phyloP scores from a whole-genome alignment of 1,139 yeast species.

The Pichia sp. region DNA sequence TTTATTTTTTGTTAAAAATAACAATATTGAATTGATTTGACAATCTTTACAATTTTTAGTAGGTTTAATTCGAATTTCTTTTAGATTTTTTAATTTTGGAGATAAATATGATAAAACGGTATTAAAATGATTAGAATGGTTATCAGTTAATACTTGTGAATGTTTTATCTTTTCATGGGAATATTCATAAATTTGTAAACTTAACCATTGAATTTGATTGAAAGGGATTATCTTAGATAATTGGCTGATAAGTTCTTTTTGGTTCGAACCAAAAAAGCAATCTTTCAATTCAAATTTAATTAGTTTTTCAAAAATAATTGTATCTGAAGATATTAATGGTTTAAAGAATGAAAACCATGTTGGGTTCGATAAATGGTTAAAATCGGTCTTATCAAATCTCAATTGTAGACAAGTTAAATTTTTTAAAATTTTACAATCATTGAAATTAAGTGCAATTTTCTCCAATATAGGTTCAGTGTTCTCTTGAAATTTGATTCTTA shows the following conservation, averaged over 20 bases:
- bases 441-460: slow-evolving; percentile 11
- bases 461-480: slow-evolving; percentile 18
- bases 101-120: slow-evolving; percentile 13
- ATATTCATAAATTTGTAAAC: slow-evolving; percentile 23
- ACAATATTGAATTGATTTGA: slow-evolving; percentile 19
- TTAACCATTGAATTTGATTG: slow-evolving; percentile 16
- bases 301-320: slow-evolving; percentile 12
- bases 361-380: slow-evolving; percentile 20
- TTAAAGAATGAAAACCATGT: slow-evolving; percentile 26
- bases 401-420: slow-evolving; percentile 16
- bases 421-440: slow-evolving; percentile 6
- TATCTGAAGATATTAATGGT: background rate
- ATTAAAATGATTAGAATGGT: slow-evolving; percentile 1
- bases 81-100: slow-evolving; percentile 17
- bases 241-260: slow-evolving; percentile 8
- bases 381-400: slow-evolving; percentile 19
- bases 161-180: slow-evolving; percentile 23
- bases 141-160: background rate
- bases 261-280: slow-evolving; percentile 22
- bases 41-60: slow-evolving; percentile 25
- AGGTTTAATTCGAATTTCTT: slow-evolving; percentile 19
- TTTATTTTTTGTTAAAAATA: slow-evolving; percentile 10
- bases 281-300: slow-evolving; percentile 17
- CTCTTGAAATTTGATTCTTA: slow-evolving; percentile 20
- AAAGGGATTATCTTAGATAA: slow-evolving; percentile 18